phyloP scores from a whole-genome alignment of 1,139 yeast species.

The Meyerozyma athensensis region DNA sequence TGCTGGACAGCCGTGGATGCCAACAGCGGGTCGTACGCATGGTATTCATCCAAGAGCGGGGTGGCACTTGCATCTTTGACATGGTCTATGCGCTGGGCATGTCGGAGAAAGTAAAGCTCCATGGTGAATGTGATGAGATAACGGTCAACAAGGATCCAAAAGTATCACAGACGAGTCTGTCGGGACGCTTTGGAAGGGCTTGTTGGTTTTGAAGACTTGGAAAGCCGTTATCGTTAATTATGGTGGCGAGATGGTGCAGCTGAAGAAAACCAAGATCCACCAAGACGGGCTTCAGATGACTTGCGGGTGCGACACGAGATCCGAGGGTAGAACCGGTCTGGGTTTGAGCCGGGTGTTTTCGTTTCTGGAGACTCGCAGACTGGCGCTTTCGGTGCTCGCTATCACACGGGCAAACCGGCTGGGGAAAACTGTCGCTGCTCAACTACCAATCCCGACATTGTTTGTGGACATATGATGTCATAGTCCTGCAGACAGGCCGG shows the following conservation, averaged over 20 bases:
- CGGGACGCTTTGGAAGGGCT: too few relatives aligned
- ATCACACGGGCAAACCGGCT: background rate
- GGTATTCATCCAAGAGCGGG: conserved; percentile 27
- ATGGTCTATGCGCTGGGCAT: conserved; percentile 43
- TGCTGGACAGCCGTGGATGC: conserved; percentile 27
- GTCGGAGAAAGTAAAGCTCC: conserved; percentile 44
- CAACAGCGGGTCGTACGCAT: conserved; percentile 39
- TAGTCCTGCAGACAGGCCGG: background rate
- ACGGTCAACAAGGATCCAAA: too few relatives aligned
- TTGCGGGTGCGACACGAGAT: too few relatives aligned
- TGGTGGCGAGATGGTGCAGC: too few relatives aligned
- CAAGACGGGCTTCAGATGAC: too few relatives aligned
- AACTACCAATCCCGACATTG: background rate
- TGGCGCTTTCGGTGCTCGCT: background rate
- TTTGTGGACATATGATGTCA: background rate
- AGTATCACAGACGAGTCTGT: too few relatives aligned
- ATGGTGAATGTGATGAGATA: background rate
- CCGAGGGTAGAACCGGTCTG: too few relatives aligned
- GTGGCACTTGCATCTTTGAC: conserved; percentile 23
- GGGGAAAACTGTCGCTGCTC: background rate
- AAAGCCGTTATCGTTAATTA: too few relatives aligned
- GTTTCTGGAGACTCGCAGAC: too few relatives aligned
- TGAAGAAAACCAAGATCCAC: too few relatives aligned
- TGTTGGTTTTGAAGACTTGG: too few relatives aligned
- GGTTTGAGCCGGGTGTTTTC: too few relatives aligned